Evolutionary conservation across 2,329 filamentous ascomycete genomes (phyloP).

Genomic region (Elsinoe arachidis): DNA sequence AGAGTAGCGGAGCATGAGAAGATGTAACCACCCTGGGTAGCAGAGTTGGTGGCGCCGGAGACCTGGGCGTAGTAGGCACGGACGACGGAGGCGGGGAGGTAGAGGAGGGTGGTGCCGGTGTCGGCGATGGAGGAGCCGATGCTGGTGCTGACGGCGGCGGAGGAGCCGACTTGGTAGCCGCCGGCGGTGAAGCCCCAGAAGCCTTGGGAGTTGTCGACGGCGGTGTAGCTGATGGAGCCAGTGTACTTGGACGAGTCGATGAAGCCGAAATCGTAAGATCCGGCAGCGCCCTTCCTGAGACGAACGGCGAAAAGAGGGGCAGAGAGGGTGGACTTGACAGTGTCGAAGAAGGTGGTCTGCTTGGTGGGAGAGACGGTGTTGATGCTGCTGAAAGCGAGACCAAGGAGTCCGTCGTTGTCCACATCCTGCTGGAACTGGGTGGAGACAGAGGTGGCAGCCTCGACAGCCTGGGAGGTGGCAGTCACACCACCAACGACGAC

Average conservation of each 20-base stretch:
- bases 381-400: conserved; percentile 51
- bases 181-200: conserved; percentile 55
- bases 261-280: conserved; percentile 51
- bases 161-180: conserved; percentile 47
- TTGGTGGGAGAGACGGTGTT: conserved; percentile 46
- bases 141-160: conserved; percentile 32
- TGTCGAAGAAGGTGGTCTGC: conserved; percentile 54
- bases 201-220: conserved; percentile 49
- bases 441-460: conserved; percentile 54
- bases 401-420: conserved; percentile 52
- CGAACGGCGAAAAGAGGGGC: conserved; percentile 49
- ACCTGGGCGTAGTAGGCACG: conserved; percentile 30
- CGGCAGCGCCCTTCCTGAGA: conserved; percentile 45
- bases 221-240: conserved; percentile 48
- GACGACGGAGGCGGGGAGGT: conserved; percentile 43
- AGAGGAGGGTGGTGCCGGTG: conserved; percentile 57
- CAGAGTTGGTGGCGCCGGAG: conserved; percentile 41
- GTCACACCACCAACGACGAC: conserved; percentile 54
- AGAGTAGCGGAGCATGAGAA: conserved; percentile 44
- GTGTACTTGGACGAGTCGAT: conserved; percentile 52
- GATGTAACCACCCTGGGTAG: conserved; percentile 45
- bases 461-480: conserved; percentile 54
- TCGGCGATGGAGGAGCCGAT: conserved; percentile 54
- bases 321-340: conserved; percentile 43
- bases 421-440: conserved; percentile 42